Conservation (phyloP, 495 filamentous ascomycete genomes). For the Chaetomium fimeti region DNA sequence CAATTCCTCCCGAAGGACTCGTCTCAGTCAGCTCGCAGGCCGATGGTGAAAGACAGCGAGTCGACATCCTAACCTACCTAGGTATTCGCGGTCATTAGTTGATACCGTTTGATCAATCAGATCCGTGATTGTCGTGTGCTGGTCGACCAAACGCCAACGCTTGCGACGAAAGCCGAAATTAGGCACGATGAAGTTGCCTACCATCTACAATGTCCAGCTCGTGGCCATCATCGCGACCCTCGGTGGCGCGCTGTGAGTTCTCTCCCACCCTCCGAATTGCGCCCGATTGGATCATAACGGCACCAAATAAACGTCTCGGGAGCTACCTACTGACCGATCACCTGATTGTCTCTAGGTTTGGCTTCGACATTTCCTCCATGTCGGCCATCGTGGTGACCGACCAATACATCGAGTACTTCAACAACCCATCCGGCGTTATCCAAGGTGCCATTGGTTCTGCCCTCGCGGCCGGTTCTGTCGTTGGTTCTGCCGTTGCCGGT, state of each 20-base stretch:
- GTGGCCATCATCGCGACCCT: slow-evolving; percentile 61
- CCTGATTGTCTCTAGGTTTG: slow-evolving; percentile 43
- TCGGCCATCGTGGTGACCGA: slow-evolving; percentile 67
- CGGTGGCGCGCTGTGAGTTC: slow-evolving; percentile 55
- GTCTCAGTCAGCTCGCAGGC: slow-evolving; percentile 10
- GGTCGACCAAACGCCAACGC: too few relatives aligned
- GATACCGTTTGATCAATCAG: too few relatives aligned
- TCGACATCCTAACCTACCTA: neutral
- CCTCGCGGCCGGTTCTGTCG: slow-evolving; percentile 25
- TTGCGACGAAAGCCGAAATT: neutral
- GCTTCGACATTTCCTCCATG: slow-evolving; percentile 64
- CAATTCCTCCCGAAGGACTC: neutral
- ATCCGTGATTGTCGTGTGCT: too few relatives aligned
- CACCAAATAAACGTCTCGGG: too few relatives aligned
- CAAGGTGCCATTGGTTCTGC: slow-evolving; percentile 63
- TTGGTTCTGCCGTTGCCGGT: slow-evolving; percentile 24
- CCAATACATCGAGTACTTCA: slow-evolving; percentile 67
- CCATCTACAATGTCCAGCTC: slow-evolving; percentile 62
- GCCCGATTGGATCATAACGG: neutral
- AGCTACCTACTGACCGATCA: neutral
- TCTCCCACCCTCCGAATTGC: neutral
- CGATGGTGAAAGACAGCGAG: slow-evolving; percentile 3
- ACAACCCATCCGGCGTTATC: slow-evolving; percentile 59
- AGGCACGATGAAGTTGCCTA: slow-evolving; percentile 40
- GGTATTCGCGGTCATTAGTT: too few relatives aligned